Evolutionary conservation across 176 grass and related monocot genomes (phyloP), one percentile per base, ranked within the genome.

Genomic region (Themeda triandra): DNA sequence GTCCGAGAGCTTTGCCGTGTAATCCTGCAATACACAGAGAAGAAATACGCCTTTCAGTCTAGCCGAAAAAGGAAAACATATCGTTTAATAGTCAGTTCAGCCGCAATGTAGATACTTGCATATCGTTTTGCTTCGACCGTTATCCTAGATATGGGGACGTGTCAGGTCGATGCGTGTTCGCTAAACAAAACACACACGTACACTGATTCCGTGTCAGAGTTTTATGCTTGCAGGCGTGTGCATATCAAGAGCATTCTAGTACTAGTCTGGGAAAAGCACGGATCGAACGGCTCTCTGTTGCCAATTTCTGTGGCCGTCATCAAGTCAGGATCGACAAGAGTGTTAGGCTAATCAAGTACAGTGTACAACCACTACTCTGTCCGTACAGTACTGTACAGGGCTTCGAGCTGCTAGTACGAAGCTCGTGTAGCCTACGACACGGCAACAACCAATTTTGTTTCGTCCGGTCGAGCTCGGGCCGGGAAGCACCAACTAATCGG

Each of bases 1-100:
- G 81, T 98, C 95, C 0, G 95, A 98, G 32, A 98, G 95, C 78
- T 98, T 98, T 32, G 95, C 95, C 63, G 90, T 98, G 89, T 93
- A 90, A 35, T 98, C 95, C 95, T 98, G 92, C 39, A 35, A 37
- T 1, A 4, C 25, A 39, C 6, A 14, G 5, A 41, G 4, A 44
- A 21, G 2, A 31, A 4, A 25, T 0, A 41, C 7, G 21, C 29
- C 35, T 54, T 17, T 41, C 44, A 1, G 79, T 82, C 48, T 63
- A 41, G 1, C 39, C 9, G 39, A 41, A 41, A 41, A 41, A 41
- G 39, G 39, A 41, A 41, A 41, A 1, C 39, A 41, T 41, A 41
- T 39, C 6, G 37, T 39, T 39, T 39, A 39, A n/a, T n/a, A n/a
- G n/a, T 33, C 32, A 33, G 32, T 33, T 33, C 3, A 40, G 29